Conservation (phyloP, 148 eudicot species). For the Silene uniflora region DNA sequence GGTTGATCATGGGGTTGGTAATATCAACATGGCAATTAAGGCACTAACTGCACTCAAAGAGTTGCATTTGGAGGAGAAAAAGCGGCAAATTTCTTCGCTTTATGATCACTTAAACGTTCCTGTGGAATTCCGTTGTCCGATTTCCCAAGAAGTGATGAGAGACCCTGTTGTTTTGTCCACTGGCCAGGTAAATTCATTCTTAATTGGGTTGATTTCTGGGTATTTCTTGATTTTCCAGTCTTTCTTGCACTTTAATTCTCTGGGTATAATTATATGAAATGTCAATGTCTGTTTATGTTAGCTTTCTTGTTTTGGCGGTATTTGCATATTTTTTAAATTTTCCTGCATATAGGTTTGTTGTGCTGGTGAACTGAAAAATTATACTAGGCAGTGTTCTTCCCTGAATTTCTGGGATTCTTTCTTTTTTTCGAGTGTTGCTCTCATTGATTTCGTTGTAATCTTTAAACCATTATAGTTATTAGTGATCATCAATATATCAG, state of each 20-base stretch:
- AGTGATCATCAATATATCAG: not conserved
- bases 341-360: too few species aligned
- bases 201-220: not conserved
- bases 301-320: too few species aligned
- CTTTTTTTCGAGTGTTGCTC: not conserved
- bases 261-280: not conserved
- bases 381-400: slow-evolving; percentile 20
- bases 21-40: slow-evolving; percentile 26
- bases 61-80: slow-evolving; percentile 15
- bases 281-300: too few species aligned
- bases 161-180: slow-evolving; percentile 78
- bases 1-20: not conserved
- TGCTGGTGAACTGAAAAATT: too few species aligned
- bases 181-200: slow-evolving; percentile 34
- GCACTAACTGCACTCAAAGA: slow-evolving; percentile 22
- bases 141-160: slow-evolving; percentile 61
- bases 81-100: slow-evolving; percentile 8
- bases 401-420: slow-evolving; percentile 18
- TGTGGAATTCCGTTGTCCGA: slow-evolving; percentile 49
- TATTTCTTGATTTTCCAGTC: not conserved
- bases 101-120: slow-evolving; percentile 23
- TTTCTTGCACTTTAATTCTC: not conserved
- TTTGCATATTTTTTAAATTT: too few species aligned
- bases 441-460: not conserved
- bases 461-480: not conserved